phyloP scores from a whole-genome alignment of 768 basidiomycete species.

The Mycena crocata region DNA sequence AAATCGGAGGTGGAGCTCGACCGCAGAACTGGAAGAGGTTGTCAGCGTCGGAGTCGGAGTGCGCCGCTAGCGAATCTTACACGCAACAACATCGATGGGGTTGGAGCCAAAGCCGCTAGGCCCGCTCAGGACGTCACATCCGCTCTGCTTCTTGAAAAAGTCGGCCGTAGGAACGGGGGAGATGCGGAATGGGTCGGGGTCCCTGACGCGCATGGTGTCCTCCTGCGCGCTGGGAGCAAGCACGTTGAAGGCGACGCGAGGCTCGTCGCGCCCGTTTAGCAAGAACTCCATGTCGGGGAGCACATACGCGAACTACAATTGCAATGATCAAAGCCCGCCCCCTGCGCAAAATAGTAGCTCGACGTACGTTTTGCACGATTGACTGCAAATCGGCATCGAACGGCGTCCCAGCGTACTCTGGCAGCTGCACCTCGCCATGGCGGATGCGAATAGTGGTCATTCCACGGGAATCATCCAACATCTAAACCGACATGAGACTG shows the following conservation, averaged over 20 bases:
- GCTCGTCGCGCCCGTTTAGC: slow-evolving; percentile 35
- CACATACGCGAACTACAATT: slow-evolving; percentile 21
- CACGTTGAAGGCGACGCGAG: slow-evolving; percentile 33
- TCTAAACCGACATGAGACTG: no score
- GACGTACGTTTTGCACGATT: slow-evolving; percentile 22
- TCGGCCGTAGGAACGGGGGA: slow-evolving; percentile 25
- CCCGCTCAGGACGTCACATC: slow-evolving; percentile 23
- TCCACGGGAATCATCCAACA: slow-evolving; percentile 23
- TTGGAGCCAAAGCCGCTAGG: slow-evolving; percentile 26
- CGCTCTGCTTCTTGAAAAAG: slow-evolving; percentile 29
- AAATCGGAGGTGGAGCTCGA: slow-evolving; percentile 35
- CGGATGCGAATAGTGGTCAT: slow-evolving; percentile 33
- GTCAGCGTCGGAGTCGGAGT: no score
- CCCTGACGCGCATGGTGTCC: slow-evolving; percentile 25
- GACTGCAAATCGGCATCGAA: slow-evolving; percentile 32
- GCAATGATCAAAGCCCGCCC: neutral
- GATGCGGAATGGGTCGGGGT: slow-evolving; percentile 30
- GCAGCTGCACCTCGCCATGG: slow-evolving; percentile 22
- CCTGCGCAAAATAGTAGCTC: neutral
- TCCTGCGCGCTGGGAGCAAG: slow-evolving; percentile 26
- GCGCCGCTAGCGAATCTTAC: slow-evolving; percentile 1
- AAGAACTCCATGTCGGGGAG: slow-evolving; percentile 35
- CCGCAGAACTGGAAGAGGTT: slow-evolving; percentile 28
- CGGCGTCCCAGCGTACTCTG: slow-evolving; percentile 23
- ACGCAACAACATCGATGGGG: slow-evolving; percentile 31